Percentiles rank a stretch among this genome's conserved stretches.
phyloP scores from a whole-genome alignment of 257 asterid genomes.

The Cruciata laevipes region DNA sequence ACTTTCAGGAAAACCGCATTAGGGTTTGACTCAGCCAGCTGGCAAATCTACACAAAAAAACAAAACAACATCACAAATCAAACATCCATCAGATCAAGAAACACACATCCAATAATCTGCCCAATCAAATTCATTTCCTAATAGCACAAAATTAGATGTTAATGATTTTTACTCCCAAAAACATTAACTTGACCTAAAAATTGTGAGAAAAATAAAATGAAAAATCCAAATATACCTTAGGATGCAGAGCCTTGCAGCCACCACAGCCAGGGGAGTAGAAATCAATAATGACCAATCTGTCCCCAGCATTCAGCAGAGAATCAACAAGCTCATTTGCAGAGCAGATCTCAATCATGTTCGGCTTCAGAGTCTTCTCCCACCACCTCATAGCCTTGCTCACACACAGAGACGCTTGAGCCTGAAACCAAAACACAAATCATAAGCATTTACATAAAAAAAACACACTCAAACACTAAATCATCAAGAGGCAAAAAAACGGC shows the following conservation, averaged over 20 bases:
- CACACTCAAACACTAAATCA: background rate
- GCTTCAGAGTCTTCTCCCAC: constrained; percentile 79
- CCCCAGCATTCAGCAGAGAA: constrained; percentile 62
- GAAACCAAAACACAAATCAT: background rate
- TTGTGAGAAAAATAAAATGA: background rate
- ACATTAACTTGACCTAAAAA: background rate
- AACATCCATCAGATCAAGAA: background rate
- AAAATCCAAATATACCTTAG: constrained; percentile 51
- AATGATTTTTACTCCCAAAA: no score
- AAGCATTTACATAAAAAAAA: background rate
- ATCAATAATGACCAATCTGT: constrained; percentile 67
- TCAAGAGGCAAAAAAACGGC: no score
- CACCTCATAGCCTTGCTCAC: constrained; percentile 55
- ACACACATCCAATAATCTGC: background rate
- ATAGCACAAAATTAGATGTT: no score
- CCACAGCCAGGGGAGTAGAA: constrained; percentile 97
- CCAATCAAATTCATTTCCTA: background rate
- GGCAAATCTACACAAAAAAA: constrained; percentile 60
- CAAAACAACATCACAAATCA: background rate
- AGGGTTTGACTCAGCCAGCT: constrained; percentile 72
- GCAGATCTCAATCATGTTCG: constrained; percentile 78
- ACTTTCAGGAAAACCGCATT: constrained; percentile 62
- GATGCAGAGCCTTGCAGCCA: constrained; percentile 86
- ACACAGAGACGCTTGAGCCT: constrained; percentile 57
- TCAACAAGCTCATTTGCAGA: constrained; percentile 65